Evolutionary conservation across 495 filamentous ascomycete genomes (phyloP).

Genomic region (Penicillium desertorum): DNA sequence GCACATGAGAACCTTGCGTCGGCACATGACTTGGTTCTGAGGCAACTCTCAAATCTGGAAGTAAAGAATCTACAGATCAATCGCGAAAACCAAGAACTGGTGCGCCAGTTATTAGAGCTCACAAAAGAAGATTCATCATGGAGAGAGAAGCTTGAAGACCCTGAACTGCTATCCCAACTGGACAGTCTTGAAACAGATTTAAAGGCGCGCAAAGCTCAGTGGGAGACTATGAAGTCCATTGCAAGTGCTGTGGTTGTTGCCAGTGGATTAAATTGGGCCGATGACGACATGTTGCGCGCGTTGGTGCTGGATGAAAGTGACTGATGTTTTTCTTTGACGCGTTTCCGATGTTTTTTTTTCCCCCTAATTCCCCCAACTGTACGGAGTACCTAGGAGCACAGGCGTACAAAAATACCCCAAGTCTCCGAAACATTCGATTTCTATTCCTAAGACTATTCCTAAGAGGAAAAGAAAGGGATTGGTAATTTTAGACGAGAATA

Average conservation of each 20-base stretch:
- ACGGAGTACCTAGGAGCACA: not conserved
- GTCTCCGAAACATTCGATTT: not conserved
- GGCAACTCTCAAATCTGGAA: slow-evolving; percentile 54
- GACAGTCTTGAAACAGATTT: slow-evolving; percentile 55
- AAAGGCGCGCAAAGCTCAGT: slow-evolving; percentile 56
- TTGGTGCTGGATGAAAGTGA: slow-evolving; percentile 75
- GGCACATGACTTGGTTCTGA: slow-evolving; percentile 46
- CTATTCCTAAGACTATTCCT: not conserved
- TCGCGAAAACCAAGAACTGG: slow-evolving; percentile 61
- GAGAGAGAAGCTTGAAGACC: slow-evolving; percentile 51
- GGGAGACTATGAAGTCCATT: slow-evolving; percentile 73
- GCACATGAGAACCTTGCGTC: slow-evolving; percentile 56
- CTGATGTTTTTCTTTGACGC: slow-evolving; percentile 26
- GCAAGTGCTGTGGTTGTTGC: slow-evolving; percentile 73
- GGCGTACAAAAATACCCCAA: slow-evolving; percentile 7
- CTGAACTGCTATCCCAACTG: slow-evolving; percentile 52
- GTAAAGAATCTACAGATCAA: slow-evolving; percentile 54
- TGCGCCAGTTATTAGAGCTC: slow-evolving; percentile 59
- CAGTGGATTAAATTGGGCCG: slow-evolving; percentile 82
- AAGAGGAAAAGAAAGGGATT: not conserved
- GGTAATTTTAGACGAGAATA: not conserved
- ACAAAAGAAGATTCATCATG: slow-evolving; percentile 55
- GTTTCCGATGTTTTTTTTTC: not conserved
- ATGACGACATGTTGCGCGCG: slow-evolving; percentile 64
- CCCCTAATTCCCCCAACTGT: too few species aligned